Evolutionary conservation across 495 filamentous ascomycete species (phyloP).

Genomic region (Cudoniella acicularis): DNA sequence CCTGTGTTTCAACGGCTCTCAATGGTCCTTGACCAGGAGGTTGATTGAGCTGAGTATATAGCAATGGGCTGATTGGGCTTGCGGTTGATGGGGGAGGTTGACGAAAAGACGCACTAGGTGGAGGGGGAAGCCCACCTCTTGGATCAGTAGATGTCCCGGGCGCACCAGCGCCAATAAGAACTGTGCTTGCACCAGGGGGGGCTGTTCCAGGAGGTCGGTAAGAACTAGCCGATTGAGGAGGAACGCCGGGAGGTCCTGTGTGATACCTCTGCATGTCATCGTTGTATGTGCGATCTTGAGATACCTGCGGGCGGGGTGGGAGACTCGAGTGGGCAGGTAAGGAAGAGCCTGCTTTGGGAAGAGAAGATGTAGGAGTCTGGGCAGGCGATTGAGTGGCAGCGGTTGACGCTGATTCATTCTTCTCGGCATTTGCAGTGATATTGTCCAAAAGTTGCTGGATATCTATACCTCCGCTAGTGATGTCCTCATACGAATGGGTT

Average conservation of each 20-base stretch:
- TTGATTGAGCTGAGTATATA: conserved; percentile 18
- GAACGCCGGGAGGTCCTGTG: conserved; percentile 26
- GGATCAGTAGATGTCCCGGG: conserved; percentile 52
- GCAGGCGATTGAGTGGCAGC: conserved; percentile 28
- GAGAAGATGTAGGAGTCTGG: conserved; percentile 34
- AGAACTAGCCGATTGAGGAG: conserved; percentile 35
- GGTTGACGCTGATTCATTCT: conserved; percentile 27
- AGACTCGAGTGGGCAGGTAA: conserved; percentile 36
- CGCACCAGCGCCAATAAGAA: conserved; percentile 45
- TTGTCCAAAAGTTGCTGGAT: conserved; percentile 48
- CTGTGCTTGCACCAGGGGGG: conserved; percentile 30
- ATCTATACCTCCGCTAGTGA: conserved; percentile 39
- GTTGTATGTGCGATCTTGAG: conserved; percentile 43
- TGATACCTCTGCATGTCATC: conserved; percentile 27
- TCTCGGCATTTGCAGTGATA: conserved; percentile 41
- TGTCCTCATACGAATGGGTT: conserved; percentile 27
- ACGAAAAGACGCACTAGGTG: conserved; percentile 52
- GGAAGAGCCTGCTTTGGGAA: conserved; percentile 32
- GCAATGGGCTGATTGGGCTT: conserved; percentile 22
- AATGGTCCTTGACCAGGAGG: conserved; percentile 13
- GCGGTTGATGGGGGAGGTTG: conserved; percentile 21
- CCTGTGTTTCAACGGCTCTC: conserved; percentile 7
- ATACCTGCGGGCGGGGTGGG: conserved; percentile 32
- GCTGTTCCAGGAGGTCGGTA: conserved; percentile 35
- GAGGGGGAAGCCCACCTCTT: conserved; percentile 53